These are phyloP conservation scores for Puccinia hordei DNA, from an alignment of 1,284 basidiomycete species.

Conservation along the genomic window DNA sequence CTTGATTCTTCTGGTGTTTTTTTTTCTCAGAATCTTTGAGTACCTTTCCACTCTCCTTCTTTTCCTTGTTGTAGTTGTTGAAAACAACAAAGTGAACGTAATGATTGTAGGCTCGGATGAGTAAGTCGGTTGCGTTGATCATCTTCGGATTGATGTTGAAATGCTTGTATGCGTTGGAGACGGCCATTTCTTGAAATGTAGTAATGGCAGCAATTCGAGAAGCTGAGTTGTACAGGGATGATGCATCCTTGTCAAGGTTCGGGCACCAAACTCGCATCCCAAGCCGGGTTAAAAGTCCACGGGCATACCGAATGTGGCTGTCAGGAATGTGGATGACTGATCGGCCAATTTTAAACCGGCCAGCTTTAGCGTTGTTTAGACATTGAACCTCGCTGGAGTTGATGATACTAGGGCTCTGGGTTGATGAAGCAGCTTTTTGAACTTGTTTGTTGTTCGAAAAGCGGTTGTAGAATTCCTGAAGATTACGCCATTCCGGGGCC, in stretches of 20 bases:
- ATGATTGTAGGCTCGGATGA: slow-evolving; percentile 33
- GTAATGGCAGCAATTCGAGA: too few species aligned
- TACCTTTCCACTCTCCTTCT: slow-evolving; percentile 5
- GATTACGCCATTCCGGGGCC: background rate
- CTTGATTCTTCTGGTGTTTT: too few species aligned
- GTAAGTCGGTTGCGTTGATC: background rate
- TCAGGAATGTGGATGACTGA: slow-evolving; percentile 24
- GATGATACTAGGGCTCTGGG: too few species aligned
- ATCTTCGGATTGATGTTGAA: slow-evolving; percentile 20
- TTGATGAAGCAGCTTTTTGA: too few species aligned
- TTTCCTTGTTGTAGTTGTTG: slow-evolving; percentile 26
- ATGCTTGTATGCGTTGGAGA: slow-evolving; percentile 3
- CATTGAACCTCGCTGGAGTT: too few species aligned
- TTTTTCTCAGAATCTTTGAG: slow-evolving; percentile 7
- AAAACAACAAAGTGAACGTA: slow-evolving; percentile 18
- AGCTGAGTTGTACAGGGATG: too few species aligned
- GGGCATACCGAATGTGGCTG: slow-evolving; percentile 21
- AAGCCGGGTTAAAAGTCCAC: slow-evolving; percentile 2
- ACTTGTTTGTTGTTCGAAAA: background rate
- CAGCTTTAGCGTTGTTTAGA: background rate
- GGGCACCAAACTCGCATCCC: too few species aligned
- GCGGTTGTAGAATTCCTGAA: slow-evolving; percentile 23
- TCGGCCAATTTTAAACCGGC: background rate
- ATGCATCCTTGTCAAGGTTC: too few species aligned
- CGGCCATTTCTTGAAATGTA: too few species aligned